Percentiles rank a stretch among this genome's conserved stretches.
phyloP scores from a whole-genome alignment of 2,329 filamentous ascomycete genomes.

The Ceratocystis cacaofunesta region DNA sequence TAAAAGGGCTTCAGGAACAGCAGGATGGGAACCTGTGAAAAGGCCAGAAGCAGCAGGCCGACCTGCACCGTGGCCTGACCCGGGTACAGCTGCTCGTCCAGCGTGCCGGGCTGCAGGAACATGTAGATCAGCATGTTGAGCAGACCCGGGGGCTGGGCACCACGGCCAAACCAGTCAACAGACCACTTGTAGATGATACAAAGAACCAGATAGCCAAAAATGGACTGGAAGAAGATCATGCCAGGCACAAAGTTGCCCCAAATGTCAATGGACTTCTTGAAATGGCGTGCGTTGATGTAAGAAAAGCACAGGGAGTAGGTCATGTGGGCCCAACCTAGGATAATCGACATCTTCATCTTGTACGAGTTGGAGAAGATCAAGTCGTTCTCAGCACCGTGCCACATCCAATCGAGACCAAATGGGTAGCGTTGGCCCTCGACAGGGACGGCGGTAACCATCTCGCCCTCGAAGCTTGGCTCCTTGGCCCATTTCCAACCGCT shows the following conservation, averaged over 20 bases:
- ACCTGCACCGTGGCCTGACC: slow-evolving; percentile 67
- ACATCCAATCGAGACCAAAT: slow-evolving; percentile 88
- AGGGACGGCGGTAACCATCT: slow-evolving; percentile 51
- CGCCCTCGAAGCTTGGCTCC: slow-evolving; percentile 43
- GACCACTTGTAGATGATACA: slow-evolving; percentile 97
- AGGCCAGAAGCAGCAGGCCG: slow-evolving; percentile 63
- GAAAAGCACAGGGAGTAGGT: slow-evolving; percentile 92
- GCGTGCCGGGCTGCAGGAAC: slow-evolving; percentile 75
- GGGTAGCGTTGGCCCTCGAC: slow-evolving; percentile 74
- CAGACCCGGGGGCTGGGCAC: slow-evolving; percentile 62
- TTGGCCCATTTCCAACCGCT: slow-evolving; percentile 74
- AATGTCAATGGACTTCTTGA: slow-evolving; percentile 88
- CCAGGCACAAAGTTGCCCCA: slow-evolving; percentile 95
- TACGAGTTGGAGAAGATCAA: slow-evolving; percentile 94
- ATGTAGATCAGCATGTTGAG: slow-evolving; percentile 99
- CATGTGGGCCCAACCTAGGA: slow-evolving; percentile 96
- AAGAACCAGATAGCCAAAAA: slow-evolving; percentile 90
- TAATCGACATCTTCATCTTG: slow-evolving; percentile 99
- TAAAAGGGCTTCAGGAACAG: slow-evolving; percentile 94
- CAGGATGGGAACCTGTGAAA: slow-evolving; percentile 75
- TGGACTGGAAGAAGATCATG: slow-evolving; percentile 99
- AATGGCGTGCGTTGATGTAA: slow-evolving; percentile 85
- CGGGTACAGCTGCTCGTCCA: slow-evolving; percentile 59
- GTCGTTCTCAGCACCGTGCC: slow-evolving; percentile 92
- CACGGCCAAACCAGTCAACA: slow-evolving; percentile 58